These are phyloP conservation scores for Mycena galericulata DNA, from an alignment of 768 basidiomycete genomes.

Conservation along the genomic window DNA sequence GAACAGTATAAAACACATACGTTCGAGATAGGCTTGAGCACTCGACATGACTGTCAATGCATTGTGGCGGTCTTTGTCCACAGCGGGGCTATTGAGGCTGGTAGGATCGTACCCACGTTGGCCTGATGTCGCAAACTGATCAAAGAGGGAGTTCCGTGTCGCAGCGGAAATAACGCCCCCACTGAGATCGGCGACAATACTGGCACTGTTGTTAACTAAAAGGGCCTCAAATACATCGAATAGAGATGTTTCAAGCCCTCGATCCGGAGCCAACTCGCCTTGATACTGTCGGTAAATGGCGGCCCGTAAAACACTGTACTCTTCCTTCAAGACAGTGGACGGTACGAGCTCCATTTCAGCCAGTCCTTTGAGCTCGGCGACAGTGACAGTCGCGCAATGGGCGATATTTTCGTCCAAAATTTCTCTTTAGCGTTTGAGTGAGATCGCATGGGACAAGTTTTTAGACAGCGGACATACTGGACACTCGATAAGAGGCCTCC, in stretches of 20 bases:
- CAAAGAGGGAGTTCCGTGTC: background rate
- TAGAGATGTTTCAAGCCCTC: constrained; percentile 2
- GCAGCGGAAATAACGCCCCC: background rate
- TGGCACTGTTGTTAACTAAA: background rate
- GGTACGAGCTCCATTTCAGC: constrained; percentile 21
- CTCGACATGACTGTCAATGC: constrained; percentile 25
- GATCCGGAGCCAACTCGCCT: background rate
- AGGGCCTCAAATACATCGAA: background rate
- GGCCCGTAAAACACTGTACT: constrained; percentile 11
- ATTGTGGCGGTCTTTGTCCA: constrained; percentile 3
- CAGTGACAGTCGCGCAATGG: constrained; percentile 5
- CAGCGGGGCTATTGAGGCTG: background rate
- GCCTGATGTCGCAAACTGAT: background rate
- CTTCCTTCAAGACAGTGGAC: constrained; percentile 13
- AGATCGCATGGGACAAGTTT: background rate
- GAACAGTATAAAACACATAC: constrained; percentile 2
- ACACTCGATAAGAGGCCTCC: constrained; percentile 6
- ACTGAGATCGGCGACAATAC: background rate
- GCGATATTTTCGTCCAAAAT: constrained; percentile 18
- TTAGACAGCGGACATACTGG: background rate
- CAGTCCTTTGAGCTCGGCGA: constrained; percentile 9
- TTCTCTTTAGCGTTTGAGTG: constrained; percentile 3
- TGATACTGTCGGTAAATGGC: constrained; percentile 10
- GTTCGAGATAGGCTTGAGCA: constrained; percentile 24
- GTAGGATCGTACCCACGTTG: background rate